Conservation (phyloP, 2,329 filamentous ascomycete species). For the Sclerotinia subarctica region DNA sequence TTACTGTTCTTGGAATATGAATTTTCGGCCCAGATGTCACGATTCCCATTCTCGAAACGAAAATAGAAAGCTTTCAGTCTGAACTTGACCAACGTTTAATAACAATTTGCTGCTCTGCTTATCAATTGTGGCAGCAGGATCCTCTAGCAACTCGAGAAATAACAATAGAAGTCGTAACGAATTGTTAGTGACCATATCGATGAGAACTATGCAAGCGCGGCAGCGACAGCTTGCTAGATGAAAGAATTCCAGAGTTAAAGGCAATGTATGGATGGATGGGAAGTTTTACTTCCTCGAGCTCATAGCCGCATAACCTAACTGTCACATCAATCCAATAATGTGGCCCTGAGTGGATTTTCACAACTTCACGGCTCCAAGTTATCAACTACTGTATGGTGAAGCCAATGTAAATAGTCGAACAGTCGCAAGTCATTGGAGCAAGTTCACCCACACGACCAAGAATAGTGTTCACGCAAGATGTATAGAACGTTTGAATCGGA, state of each 20-base stretch:
- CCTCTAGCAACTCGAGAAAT: neutral
- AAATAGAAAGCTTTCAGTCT: too few relatives aligned
- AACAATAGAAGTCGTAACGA: neutral
- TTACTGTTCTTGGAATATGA: neutral
- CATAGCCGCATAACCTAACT: neutral
- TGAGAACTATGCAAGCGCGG: neutral
- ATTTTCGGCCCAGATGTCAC: too few relatives aligned
- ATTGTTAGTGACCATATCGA: neutral
- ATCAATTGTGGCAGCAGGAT: too few relatives aligned
- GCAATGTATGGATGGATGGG: neutral
- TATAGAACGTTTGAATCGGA: neutral
- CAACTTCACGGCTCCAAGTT: too few relatives aligned
- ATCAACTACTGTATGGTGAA: too few relatives aligned
- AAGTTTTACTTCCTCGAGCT: neutral
- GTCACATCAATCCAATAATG: neutral
- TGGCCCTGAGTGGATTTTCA: neutral
- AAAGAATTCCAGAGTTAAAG: neutral
- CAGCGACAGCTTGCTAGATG: neutral
- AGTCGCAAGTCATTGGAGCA: neutral
- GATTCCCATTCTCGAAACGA: too few relatives aligned
- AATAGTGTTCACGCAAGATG: neutral
- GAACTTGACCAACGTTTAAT: too few relatives aligned
- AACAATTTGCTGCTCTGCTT: too few relatives aligned
- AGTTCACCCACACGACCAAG: accelerated
- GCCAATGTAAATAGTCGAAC: neutral